phyloP scores from a whole-genome alignment of 2,329 filamentous ascomycete genomes.

The Colletotrichum orchidophilum region DNA sequence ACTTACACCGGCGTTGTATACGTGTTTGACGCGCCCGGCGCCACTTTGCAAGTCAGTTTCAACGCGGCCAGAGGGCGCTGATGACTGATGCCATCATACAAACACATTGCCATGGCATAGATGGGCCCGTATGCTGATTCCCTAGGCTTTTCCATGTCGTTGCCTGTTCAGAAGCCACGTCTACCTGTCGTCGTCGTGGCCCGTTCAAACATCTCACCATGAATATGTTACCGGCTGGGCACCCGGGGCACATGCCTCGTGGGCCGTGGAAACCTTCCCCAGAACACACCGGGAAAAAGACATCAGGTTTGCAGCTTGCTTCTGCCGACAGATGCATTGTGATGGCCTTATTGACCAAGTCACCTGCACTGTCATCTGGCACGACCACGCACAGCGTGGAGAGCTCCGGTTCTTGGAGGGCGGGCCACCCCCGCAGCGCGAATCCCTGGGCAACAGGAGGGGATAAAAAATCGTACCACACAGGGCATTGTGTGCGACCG shows the following conservation, averaged over 20 bases:
- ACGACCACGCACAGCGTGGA: neutral
- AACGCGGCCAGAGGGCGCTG: neutral
- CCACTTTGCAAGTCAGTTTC: neutral
- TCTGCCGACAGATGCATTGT: conserved; percentile 2
- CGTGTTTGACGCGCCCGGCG: neutral
- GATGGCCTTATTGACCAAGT: conserved; percentile 11
- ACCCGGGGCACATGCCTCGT: neutral
- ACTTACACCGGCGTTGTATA: neutral
- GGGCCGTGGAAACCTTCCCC: neutral
- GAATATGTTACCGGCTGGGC: conserved; percentile 19
- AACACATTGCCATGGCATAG: neutral
- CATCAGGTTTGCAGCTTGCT: neutral
- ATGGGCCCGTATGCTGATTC: neutral
- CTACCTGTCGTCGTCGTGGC: neutral
- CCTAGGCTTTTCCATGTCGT: neutral
- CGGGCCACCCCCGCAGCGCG: neutral
- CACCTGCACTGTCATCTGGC: neutral
- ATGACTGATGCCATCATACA: neutral
- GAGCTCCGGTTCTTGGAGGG: neutral
- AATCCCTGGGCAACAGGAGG: neutral
- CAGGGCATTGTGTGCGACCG: conserved; percentile 19
- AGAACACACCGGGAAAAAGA: neutral
- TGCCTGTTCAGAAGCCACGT: neutral
- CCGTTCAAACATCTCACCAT: neutral
- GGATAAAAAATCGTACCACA: conserved; percentile 22